Evolutionary conservation across 371 early-diverging fungal species (phyloP), one percentile per base, ranked within the genome.

Genomic region (Mortierella sp.): DNA sequence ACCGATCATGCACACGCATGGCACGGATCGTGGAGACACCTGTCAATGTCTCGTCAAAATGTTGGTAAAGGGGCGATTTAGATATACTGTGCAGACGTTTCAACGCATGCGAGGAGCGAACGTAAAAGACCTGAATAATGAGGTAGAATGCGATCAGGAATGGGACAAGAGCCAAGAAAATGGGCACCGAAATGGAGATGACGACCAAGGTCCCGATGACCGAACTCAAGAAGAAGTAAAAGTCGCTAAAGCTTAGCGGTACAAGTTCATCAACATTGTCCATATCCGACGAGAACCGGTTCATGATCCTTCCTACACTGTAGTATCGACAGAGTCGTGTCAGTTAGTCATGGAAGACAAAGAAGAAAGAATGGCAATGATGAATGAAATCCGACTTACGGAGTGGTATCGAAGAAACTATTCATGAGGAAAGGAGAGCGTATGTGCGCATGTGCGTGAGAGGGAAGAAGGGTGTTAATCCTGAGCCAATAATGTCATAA

Each of bases 201-300:
- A 92, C 87, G 9, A 79, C 24, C 11, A 92, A 49, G 0, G 89
- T 88, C 21, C 88, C 83, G 3, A 87, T 78, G 42, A 60, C 55
- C 14, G 44, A 28, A 15, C 58, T 63, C 9, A 70, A 31, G 32
- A 64, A 52, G 43, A 50, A 55, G 43, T 53, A 63, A 14, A 57
- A 43, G 14, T 73, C 76, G 28, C 60, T 61, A 50, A 72, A 39
- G 26, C 24, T 21, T 28, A 51, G 6, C 14, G 88, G 64, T 6
- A 92, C 64, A 8, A 79, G 71, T 46, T 87, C 85, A 70, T 93
- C 93, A 1, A 95, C 85, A 11, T 90, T 86, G 62, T 90, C 90
- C 46, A 93, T 86, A 80, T 98, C 95, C 37, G 94, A 91, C 59
- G 94, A 92, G 78, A 98, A 98, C 60, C 93, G 84, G 56, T 95